Base-by-base conservation (phyloP, 306 rosid genomes). In the Mimosa pudica region DNA sequence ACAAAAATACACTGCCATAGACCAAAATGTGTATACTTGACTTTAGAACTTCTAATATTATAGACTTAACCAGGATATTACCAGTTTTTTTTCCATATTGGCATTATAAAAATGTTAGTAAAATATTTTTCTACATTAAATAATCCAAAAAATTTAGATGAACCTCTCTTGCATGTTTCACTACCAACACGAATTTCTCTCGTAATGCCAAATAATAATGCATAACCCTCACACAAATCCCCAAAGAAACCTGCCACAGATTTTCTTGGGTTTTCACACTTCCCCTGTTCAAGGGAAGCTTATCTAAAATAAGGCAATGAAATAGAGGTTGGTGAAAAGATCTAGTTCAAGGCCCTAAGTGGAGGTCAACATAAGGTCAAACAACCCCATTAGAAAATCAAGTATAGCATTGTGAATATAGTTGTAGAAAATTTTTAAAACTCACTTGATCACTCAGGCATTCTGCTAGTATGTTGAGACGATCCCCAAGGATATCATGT, bases 381-480 rank as follows among this genome's bases (percentile, higher is more conserved):
- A 33, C 4, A 32, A 62, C 30, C 68, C 68, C 42, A 32, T 11
- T n/a, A 30, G n/a, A 62, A 33, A 32, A 62, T 62, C 17, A 70
- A 45, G 41, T 11, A 70, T 70, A 20, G 51, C 32, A 69, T 11
- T 46, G 41, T 10, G 33, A 70, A 70, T 46, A 47, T 55, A 76
- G 8, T 38, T 70, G n/a, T 18, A 38, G 60, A 30, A 18, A 38
- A 33, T 58, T 32, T 58, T 41, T 66, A 68, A 60, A 76, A 86
- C 97, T 86, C 87, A 95, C 98, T 66, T 88, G 77, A 83, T 89
- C 85, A 45, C 87, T 84, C 18, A 92, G 66, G 79, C 84, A 52
- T 73, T 73, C 73, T 9, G 86, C 89, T 77, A 95, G 83, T 58
- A 82, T 75, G 78, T 86, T 79, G 74, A 91, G 83, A 47, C 90